Evolutionary conservation across 768 basidiomycete species (phyloP).

Genomic region (Cystobasidium ongulense): DNA sequence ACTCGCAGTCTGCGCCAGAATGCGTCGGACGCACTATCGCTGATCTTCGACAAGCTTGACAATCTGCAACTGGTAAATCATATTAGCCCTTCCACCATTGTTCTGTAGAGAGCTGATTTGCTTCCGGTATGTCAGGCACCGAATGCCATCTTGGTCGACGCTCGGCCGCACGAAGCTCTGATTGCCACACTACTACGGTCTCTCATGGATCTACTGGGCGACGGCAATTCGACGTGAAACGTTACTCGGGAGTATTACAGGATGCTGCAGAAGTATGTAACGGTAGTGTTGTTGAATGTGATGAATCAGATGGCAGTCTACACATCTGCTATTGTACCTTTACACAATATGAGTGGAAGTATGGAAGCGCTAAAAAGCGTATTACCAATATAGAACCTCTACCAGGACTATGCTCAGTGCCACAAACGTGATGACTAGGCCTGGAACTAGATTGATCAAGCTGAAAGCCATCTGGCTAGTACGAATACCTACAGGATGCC

Average conservation of each 20-base stretch:
- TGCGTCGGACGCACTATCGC: slow-evolving; percentile 54
- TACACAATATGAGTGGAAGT: neutral
- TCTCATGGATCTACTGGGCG: slow-evolving; percentile 12
- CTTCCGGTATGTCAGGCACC: slow-evolving; percentile 49
- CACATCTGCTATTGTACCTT: neutral
- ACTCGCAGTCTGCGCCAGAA: slow-evolving; percentile 30
- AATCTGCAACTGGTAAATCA: slow-evolving; percentile 54
- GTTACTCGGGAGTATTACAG: too few species aligned
- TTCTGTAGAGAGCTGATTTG: slow-evolving; percentile 49
- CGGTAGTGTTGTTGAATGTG: neutral
- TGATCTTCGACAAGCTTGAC: slow-evolving; percentile 51
- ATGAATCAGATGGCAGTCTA: neutral
- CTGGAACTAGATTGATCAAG: slow-evolving; percentile 22
- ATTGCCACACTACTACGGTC: slow-evolving; percentile 12
- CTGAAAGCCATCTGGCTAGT: slow-evolving; percentile 14
- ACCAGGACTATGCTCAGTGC: slow-evolving; percentile 24
- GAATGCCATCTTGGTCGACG: slow-evolving; percentile 1
- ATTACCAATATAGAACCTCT: slow-evolving; percentile 27
- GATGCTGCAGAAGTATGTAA: too few species aligned
- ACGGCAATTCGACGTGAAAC: neutral
- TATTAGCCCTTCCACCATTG: too few species aligned
- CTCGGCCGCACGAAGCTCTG: slow-evolving; percentile 22
- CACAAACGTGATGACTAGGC: slow-evolving; percentile 20
- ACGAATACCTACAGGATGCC: slow-evolving; percentile 7
- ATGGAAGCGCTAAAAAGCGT: neutral